A percentile compares a stretch with the other conserved stretches of the same genome.
Conservation (phyloP, 768 basidiomycete genomes). For the Kwoniella mangroviensis region DNA sequence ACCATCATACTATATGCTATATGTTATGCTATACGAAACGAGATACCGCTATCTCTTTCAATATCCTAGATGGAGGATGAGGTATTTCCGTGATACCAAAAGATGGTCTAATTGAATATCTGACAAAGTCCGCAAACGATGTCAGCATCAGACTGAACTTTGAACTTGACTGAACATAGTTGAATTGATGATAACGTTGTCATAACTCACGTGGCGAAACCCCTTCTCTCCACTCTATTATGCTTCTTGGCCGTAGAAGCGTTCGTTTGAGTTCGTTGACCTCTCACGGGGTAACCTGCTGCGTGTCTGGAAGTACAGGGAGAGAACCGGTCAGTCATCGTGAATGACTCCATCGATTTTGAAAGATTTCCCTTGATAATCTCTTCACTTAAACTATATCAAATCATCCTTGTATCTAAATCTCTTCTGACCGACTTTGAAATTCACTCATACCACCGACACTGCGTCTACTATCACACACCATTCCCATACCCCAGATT, state of each 20-base stretch:
- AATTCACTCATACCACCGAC: too few relatives aligned
- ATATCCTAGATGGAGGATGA: slow-evolving; percentile 2
- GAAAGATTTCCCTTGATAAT: too few relatives aligned
- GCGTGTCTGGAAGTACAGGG: slow-evolving; percentile 65
- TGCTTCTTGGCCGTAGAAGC: slow-evolving; percentile 87
- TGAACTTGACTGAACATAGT: too few relatives aligned
- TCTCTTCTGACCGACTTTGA: too few relatives aligned
- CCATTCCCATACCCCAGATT: too few relatives aligned
- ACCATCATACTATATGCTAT: background rate
- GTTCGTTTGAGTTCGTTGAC: slow-evolving; percentile 89
- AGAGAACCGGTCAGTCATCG: too few relatives aligned
- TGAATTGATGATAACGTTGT: too few relatives aligned
- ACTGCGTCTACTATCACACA: too few relatives aligned
- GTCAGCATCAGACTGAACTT: background rate
- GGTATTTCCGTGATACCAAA: slow-evolving; percentile 4
- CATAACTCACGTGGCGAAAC: slow-evolving; percentile 51
- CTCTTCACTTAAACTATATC: too few relatives aligned
- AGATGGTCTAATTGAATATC: background rate
- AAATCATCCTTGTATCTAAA: too few relatives aligned
- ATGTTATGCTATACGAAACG: slow-evolving; percentile 4
- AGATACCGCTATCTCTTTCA: slow-evolving; percentile 1
- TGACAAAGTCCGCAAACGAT: background rate
- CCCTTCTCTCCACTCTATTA: slow-evolving; percentile 76
- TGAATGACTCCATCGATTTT: background rate
- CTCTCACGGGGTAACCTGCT: slow-evolving; percentile 89